Conservation (phyloP, 257 asterid genomes). For the Primulina huaijiensis region DNA sequence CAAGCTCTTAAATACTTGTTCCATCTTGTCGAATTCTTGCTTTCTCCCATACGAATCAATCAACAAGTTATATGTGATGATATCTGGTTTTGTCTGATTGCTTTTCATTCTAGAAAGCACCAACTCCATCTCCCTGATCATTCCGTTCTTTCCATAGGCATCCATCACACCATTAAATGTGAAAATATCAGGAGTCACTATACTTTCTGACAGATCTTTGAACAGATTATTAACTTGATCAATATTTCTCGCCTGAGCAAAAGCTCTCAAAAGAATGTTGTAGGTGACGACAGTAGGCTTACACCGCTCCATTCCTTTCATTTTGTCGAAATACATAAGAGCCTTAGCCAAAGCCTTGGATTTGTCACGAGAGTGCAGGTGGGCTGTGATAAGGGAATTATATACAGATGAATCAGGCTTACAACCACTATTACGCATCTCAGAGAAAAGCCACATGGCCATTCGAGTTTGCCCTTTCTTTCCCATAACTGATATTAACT, state of each 20-base stretch:
- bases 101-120: constrained; percentile 75
- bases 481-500: constrained; percentile 93
- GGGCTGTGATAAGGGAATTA: constrained; percentile 87
- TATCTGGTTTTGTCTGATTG: constrained; percentile 69
- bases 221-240: constrained; percentile 68
- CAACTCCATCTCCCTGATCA: constrained; percentile 85
- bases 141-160: constrained; percentile 87
- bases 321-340: constrained; percentile 71
- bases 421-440: constrained; percentile 97
- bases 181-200: constrained; percentile 68
- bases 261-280: constrained; percentile 89
- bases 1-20: constrained; percentile 81
- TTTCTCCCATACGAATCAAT: constrained; percentile 87
- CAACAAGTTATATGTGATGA: constrained; percentile 73
- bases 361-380: constrained; percentile 82
- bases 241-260: constrained; percentile 67
- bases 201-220: constrained; percentile 67
- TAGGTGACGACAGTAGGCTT: constrained; percentile 76
- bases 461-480: constrained; percentile 87
- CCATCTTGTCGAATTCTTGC: constrained; percentile 95
- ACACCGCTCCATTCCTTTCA: constrained; percentile 87
- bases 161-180: constrained; percentile 96
- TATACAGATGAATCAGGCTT: constrained; percentile 89
- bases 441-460: constrained; percentile 99
- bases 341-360: constrained; percentile 78